Evolutionary conservation across 2,329 filamentous ascomycete genomes (phyloP).

Genomic region (Penicillium oxalicum): DNA sequence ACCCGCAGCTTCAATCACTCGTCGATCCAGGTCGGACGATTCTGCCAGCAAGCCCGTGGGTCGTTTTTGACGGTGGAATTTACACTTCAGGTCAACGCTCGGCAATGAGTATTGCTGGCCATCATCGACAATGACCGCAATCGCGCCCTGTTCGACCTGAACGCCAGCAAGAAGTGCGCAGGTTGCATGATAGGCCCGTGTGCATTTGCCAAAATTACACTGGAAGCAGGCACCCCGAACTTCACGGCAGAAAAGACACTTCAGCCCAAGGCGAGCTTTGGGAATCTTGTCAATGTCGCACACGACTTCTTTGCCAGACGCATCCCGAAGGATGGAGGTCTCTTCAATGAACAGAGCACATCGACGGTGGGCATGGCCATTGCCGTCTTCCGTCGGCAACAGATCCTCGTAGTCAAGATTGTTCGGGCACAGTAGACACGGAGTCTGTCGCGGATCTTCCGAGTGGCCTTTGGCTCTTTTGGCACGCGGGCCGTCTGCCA

Average conservation of each 20-base stretch:
- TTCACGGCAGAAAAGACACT: conserved; percentile 90
- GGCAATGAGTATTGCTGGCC: conserved; percentile 88
- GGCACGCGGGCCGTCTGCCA: conserved; percentile 52
- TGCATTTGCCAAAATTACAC: conserved; percentile 91
- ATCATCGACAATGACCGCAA: conserved; percentile 83
- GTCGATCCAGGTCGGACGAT: conserved; percentile 62
- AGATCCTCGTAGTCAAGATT: conserved; percentile 75
- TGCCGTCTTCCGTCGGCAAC: conserved; percentile 80
- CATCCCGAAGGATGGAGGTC: conserved; percentile 71
- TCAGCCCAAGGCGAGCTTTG: conserved; percentile 81
- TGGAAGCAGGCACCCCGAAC: conserved; percentile 96
- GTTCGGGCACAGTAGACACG: conserved; percentile 89
- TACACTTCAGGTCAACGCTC: conserved; percentile 87
- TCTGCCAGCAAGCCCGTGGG: conserved; percentile 67
- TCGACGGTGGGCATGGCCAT: conserved; percentile 71
- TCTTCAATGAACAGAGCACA: conserved; percentile 91
- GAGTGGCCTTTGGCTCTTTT: conserved; percentile 74
- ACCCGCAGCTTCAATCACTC: conserved; percentile 62
- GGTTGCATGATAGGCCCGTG: conserved; percentile 87
- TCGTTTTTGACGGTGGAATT: conserved; percentile 85
- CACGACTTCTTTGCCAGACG: conserved; percentile 64
- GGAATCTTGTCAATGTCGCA: conserved; percentile 75
- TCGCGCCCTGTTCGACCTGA: conserved; percentile 78
- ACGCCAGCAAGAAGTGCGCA: conserved; percentile 90
- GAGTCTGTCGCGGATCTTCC: conserved; percentile 65